Conservation (phyloP, 768 basidiomycete genomes). For the Suillus brevipes region DNA sequence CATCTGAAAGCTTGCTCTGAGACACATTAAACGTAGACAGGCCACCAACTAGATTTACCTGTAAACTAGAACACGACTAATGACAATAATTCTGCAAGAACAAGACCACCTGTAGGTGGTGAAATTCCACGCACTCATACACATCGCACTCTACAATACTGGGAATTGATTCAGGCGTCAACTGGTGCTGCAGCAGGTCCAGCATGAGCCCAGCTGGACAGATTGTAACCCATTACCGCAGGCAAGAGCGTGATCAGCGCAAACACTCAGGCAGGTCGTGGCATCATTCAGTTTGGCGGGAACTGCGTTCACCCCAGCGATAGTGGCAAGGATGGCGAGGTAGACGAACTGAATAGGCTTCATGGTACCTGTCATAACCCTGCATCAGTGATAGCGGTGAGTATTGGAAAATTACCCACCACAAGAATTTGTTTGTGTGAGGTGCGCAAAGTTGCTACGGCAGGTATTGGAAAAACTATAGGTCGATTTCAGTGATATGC, state of each 20-base stretch:
- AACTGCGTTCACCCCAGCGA: background rate
- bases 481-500: background rate
- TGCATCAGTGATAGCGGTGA: background rate
- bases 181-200: background rate
- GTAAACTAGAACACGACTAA: too few species aligned
- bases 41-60: too few species aligned
- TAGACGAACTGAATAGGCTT: too few species aligned
- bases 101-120: background rate
- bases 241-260: background rate
- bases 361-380: background rate
- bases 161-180: background rate
- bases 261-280: background rate
- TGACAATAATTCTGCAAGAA: too few species aligned
- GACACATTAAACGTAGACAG: too few species aligned
- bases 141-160: background rate
- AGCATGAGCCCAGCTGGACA: background rate
- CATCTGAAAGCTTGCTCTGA: too few species aligned
- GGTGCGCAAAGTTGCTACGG: background rate
- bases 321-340: background rate
- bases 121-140: background rate
- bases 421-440: background rate
- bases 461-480: background rate
- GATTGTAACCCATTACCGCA: background rate
- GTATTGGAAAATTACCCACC: background rate
- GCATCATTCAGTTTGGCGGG: background rate